Evolutionary conservation across 257 asterid genomes (phyloP).

Genomic region (Solanum acaule): DNA sequence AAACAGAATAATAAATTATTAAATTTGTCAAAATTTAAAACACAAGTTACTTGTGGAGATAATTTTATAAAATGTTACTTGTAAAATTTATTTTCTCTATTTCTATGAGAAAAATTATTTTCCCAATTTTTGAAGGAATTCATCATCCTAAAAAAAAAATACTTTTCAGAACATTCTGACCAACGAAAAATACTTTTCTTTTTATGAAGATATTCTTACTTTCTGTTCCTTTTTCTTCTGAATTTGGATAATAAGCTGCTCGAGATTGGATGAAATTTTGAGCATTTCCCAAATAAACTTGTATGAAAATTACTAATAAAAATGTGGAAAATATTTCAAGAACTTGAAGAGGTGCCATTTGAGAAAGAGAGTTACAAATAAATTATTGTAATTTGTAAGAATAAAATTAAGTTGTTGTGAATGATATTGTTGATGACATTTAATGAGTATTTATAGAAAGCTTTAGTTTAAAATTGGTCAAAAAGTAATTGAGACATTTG

Average conservation of each 20-base stretch:
- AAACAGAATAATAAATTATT: neutral
- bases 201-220: slow-evolving; percentile 17
- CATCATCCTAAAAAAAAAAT: neutral
- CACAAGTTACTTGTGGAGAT: neutral
- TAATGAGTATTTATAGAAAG: slow-evolving; percentile 31
- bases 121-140: too few relatives aligned
- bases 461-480: neutral
- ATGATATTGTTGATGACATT: neutral
- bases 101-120: too few relatives aligned
- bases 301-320: slow-evolving; percentile 29
- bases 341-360: slow-evolving; percentile 18
- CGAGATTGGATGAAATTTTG: slow-evolving; percentile 49
- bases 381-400: neutral
- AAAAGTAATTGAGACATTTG: slow-evolving; percentile 11
- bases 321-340: slow-evolving; percentile 12
- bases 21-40: neutral
- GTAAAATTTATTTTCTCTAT: too few relatives aligned
- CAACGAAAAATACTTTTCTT: too few relatives aligned
- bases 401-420: slow-evolving; percentile 14
- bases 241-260: slow-evolving; percentile 60
- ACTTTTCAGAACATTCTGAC: neutral
- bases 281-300: slow-evolving; percentile 19
- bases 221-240: slow-evolving; percentile 73
- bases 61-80: too few relatives aligned
- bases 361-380: neutral